phyloP scores from a whole-genome alignment of 768 basidiomycete species.

The Mycena vitilis region DNA sequence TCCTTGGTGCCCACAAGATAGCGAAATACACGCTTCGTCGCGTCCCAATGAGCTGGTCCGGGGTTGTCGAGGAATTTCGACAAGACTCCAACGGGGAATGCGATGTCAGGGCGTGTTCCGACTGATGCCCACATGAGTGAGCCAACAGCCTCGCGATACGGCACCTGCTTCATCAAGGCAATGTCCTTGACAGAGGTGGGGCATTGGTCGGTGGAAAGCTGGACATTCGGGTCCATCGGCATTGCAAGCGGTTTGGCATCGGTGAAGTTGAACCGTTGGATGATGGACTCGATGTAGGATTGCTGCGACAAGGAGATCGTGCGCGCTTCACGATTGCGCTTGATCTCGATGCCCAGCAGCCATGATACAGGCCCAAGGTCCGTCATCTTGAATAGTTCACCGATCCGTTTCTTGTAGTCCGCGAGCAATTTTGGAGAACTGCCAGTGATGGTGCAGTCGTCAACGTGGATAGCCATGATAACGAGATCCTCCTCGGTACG shows the following conservation, averaged over 20 bases:
- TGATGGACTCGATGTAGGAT: conserved; percentile 12
- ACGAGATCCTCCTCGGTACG: too few species aligned
- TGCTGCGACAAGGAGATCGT: conserved; percentile 13
- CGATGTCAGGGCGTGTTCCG: conserved; percentile 18
- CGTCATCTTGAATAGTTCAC: not conserved
- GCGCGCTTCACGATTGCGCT: conserved; percentile 6
- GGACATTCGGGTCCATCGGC: conserved; percentile 19
- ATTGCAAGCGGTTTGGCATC: conserved; percentile 10
- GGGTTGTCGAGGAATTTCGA: conserved; percentile 19
- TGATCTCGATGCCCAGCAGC: conserved; percentile 20
- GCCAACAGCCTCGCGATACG: conserved; percentile 13
- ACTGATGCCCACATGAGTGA: conserved; percentile 16
- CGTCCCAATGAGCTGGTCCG: conserved; percentile 22
- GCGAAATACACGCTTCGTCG: conserved; percentile 14
- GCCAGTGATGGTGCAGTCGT: too few species aligned
- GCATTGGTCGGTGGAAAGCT: conserved; percentile 5
- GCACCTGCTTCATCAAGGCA: conserved; percentile 7
- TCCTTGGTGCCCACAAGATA: conserved; percentile 15
- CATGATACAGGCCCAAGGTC: conserved; percentile 4
- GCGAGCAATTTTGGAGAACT: too few species aligned
- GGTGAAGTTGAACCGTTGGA: conserved; percentile 5
- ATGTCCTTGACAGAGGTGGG: conserved; percentile 1
- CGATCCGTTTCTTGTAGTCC: conserved; percentile 1
- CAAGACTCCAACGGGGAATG: not conserved
- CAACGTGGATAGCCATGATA: too few species aligned